phyloP scores from a whole-genome alignment of 2,329 filamentous ascomycete genomes.

The Cordyceps cicadae region DNA sequence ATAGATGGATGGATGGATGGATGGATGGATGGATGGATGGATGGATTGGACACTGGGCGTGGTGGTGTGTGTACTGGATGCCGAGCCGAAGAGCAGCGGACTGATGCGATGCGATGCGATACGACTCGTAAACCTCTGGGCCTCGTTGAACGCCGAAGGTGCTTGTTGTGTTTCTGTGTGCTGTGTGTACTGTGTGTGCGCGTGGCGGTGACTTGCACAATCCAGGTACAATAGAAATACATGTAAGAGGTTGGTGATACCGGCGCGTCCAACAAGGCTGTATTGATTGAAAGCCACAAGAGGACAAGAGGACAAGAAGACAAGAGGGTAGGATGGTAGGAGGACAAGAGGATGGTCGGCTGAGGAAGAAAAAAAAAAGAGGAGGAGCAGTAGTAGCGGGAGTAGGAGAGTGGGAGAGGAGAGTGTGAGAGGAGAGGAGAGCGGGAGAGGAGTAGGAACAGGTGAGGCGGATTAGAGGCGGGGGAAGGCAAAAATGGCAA shows the following conservation, averaged over 20 bases:
- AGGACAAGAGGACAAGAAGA: neutral
- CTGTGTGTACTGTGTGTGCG: neutral
- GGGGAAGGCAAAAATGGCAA: neutral
- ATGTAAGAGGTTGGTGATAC: conserved; percentile 10
- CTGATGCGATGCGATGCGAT: neutral
- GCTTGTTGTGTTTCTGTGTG: neutral
- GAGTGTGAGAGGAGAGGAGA: neutral
- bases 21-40: neutral
- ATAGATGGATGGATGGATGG: neutral
- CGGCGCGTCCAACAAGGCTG: neutral
- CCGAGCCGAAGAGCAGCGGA: neutral
- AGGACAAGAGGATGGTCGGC: neutral
- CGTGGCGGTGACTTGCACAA: conserved; percentile 7
- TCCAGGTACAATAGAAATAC: conserved; percentile 8
- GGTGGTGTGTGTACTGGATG: neutral
- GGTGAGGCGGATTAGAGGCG: neutral
- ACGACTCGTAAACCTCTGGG: neutral
- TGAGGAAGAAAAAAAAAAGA: neutral
- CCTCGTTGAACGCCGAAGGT: neutral
- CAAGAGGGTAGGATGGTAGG: too few species aligned
- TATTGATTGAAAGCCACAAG: neutral
- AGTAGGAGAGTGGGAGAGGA: neutral
- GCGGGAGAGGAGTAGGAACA: neutral
- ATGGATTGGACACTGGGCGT: neutral
- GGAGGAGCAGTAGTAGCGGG: neutral